phyloP scores from a whole-genome alignment of 306 rosid genomes.

The Neltuma alba region DNA sequence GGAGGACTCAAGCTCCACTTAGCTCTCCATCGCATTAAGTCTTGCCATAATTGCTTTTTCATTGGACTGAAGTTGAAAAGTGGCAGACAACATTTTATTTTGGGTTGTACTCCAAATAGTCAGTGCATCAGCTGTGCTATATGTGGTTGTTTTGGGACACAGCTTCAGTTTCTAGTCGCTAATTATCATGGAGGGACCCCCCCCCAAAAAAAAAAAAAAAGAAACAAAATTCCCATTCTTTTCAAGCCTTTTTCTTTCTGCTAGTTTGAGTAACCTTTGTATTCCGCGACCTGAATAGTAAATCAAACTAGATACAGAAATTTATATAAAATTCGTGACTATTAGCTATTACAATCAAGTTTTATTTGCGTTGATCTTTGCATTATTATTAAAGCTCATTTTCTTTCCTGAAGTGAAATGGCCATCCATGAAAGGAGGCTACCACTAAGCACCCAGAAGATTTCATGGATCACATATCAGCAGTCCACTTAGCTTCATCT shows the following conservation, averaged over 20 bases:
- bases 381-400: slow-evolving; percentile 3
- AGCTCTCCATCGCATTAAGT: slow-evolving; percentile 6
- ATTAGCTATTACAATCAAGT: background rate
- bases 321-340: slow-evolving; percentile 1
- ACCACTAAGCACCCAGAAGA: background rate
- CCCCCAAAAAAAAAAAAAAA: too few species aligned
- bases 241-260: background rate
- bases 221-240: slow-evolving; percentile 13
- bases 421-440: background rate
- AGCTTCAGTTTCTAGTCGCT: slow-evolving; percentile 3
- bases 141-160: background rate
- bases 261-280: background rate
- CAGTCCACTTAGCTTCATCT: background rate
- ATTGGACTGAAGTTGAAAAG: background rate
- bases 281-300: background rate
- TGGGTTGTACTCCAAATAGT: background rate
- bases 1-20: slow-evolving; percentile 49
- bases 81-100: slow-evolving; percentile 12
- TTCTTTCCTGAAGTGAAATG: background rate
- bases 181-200: too few species aligned
- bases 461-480: background rate
- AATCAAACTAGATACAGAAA: background rate
- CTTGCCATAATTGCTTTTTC: background rate
- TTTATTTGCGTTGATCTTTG: background rate
- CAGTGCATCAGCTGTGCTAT: slow-evolving; percentile 5